Evolutionary conservation across 2,329 filamentous ascomycete species (phyloP), one percentile per base, ranked within the genome.

Genomic region (Bertia moriformis): DNA sequence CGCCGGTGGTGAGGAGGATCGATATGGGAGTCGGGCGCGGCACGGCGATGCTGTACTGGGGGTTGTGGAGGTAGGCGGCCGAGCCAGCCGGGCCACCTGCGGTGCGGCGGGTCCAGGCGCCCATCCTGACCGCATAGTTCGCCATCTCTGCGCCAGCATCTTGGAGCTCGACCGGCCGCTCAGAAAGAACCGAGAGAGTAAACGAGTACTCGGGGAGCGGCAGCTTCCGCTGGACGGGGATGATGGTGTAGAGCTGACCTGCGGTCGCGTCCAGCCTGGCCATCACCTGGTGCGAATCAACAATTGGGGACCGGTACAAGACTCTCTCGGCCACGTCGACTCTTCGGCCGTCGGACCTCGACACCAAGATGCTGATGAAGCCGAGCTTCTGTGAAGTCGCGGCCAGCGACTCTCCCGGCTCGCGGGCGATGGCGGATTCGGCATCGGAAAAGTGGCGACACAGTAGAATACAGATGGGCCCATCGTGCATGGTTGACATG

Each of bases 211-310:
- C 69, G 1, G 73, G 67, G 3, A 81, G 62, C 1, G 83, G 80
- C 4, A 96, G 67, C 27, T 81, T 78, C 49, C 93, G 79, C 49
- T 93, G 82, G 14, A 86, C 80, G 19, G 56, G 40, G 49, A 83
- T 79, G 5, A 83, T 62, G 1, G 69, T 73, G 46, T 71, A 70
- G 1, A 56, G 48, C 4, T 54, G 54, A 33, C 54, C 56, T 4
- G 58, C 55, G 17, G 56, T 56, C 3, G 62, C 67, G 19, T 83
- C 71, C 43, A 93, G 69, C 42, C 82, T 78, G 33, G 93, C 74
- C 4, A 98, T 72, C 1, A 84, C 93, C 55, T 96, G 93, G 1
- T 87, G 87, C 2, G 88, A 93, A 57, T 95, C 89, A 22, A 96
- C 86, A 45, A 85, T 93, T n/a, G 85, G 83, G 0, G 82, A 83